Conservation (phyloP, 2,329 filamentous ascomycete genomes). For the Alternaria angustiovoidea region DNA sequence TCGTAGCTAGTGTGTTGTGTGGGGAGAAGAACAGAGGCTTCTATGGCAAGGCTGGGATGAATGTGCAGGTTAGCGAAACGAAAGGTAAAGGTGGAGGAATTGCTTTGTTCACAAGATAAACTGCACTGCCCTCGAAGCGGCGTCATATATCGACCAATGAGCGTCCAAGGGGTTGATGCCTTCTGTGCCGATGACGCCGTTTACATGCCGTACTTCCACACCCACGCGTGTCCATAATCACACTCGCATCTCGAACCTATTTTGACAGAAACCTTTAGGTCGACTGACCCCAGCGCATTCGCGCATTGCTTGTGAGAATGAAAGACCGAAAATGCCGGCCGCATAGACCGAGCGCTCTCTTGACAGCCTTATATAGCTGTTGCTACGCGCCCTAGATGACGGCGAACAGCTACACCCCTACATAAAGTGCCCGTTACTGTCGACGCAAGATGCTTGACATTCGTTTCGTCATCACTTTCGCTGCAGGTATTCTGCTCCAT, state of each 20-base stretch:
- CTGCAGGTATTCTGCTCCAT: conserved; percentile 9
- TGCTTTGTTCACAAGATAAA: conserved; percentile 30
- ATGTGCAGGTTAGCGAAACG: conserved; percentile 20
- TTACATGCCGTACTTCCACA: neutral
- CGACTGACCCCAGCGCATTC: rapidly evolving
- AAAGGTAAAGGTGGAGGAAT: conserved; percentile 20
- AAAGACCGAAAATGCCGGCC: conserved; percentile 2
- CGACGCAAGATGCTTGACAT: neutral
- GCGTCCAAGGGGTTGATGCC: neutral
- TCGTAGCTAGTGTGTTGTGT: conserved; percentile 38
- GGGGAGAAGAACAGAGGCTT: conserved; percentile 43
- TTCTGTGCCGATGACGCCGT: neutral
- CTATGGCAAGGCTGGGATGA: conserved; percentile 33
- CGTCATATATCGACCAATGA: neutral
- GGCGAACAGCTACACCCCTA: neutral
- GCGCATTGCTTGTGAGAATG: neutral
- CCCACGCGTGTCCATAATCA: neutral
- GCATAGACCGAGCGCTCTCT: neutral
- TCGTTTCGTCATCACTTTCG: neutral
- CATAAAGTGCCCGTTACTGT: neutral
- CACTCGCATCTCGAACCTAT: too few species aligned
- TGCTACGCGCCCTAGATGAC: neutral
- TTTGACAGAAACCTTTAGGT: neutral
- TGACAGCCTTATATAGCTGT: neutral
- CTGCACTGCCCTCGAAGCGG: neutral